Base-by-base conservation (phyloP, 192 early-diverging fungal genomes). In the Coemansia sp. region DNA sequence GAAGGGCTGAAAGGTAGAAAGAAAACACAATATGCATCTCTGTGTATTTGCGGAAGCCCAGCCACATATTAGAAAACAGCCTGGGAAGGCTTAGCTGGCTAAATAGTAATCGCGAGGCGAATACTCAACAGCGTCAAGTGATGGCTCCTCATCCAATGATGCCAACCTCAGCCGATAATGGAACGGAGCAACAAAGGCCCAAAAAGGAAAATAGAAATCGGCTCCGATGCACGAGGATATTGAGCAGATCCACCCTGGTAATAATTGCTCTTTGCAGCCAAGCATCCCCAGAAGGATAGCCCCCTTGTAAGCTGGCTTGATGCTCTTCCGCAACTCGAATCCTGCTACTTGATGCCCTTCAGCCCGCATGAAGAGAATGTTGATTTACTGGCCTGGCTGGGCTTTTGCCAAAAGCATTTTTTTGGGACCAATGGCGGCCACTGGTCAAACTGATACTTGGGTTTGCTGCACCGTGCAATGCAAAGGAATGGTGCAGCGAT, bases 401-500 rank as follows among this genome's bases (percentile, higher is more conserved):
- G 54, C 13, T 33, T 57, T 27, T 33, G 55, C 16, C 15, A 10
- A 41, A n/a, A 42, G 24, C 13, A 42, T 60, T 60, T 60, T 60
- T 60, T 34, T 63, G 61, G 61, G 38, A 63, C 61, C 61, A 63
- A 63, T 63, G 36, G n/a, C 38, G n/a, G 38, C 12, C 61, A 40
- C 33, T 24, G 61, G 2, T 42, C 22, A 22, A 22, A 12, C 36
- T 8, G 31, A 36, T 62, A 34, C 60, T 11, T 62, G 60, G 20
- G 20, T 62, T 62, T 62, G 34, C 60, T 62, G 60, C 60, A 62
- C 0, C 22, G 31, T 5, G 15, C 34, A 18, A 36, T 62, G 60
- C 60, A 62, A 38, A 62, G 60, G 33, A 62, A 27, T 42, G 61
- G n/a, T 27, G 61, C 61, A 42, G 61, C 38, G 61, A 63, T 63